Evolutionary conservation across 208 protist species (phyloP).

Genomic region (Angomonas ambiguus): DNA sequence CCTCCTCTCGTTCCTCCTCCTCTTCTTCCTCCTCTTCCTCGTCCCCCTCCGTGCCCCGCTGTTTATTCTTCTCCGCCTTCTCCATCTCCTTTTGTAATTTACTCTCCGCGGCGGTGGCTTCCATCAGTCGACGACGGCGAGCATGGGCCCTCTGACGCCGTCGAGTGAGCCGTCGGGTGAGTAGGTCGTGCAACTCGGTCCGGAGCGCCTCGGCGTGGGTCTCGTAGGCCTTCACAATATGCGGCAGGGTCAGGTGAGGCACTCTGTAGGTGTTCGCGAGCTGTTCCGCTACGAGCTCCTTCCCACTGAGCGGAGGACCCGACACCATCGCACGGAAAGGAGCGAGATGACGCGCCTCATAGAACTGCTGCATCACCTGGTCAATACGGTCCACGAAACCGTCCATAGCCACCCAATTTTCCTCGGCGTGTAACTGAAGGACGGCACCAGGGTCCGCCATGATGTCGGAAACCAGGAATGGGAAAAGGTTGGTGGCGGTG

Average conservation of each 20-base stretch:
- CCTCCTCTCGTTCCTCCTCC: slow-evolving; percentile 3
- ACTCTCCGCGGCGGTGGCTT: slow-evolving; percentile 17
- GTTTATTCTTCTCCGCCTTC: slow-evolving; percentile 14
- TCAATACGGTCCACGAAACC: slow-evolving; percentile 73
- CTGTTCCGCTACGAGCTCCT: slow-evolving; percentile 31
- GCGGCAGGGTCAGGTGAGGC: slow-evolving; percentile 41
- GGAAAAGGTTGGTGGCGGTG: slow-evolving; percentile 19
- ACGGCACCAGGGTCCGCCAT: slow-evolving; percentile 57
- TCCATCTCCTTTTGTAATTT: no score
- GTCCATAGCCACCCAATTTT: slow-evolving; percentile 68
- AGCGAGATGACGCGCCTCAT: slow-evolving; percentile 20
- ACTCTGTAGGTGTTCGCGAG: slow-evolving; percentile 61
- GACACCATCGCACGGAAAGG: slow-evolving; percentile 72
- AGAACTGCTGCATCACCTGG: slow-evolving; percentile 73
- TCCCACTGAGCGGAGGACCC: slow-evolving; percentile 82
- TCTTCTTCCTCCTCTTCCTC: slow-evolving; percentile 19
- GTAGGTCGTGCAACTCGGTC: slow-evolving; percentile 37
- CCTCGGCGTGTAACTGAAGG: slow-evolving; percentile 57
- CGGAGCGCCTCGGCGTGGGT: slow-evolving; percentile 39
- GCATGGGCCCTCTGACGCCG: slow-evolving; percentile 32
- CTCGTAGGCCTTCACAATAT: slow-evolving; percentile 46
- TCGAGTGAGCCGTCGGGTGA: slow-evolving; percentile 49
- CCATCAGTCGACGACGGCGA: slow-evolving; percentile 15
- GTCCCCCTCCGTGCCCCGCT: slow-evolving; percentile 10
- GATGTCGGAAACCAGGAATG: slow-evolving; percentile 65